Conservation (phyloP, 768 basidiomycete genomes). For the Pleurotus salmoneostramineus region DNA sequence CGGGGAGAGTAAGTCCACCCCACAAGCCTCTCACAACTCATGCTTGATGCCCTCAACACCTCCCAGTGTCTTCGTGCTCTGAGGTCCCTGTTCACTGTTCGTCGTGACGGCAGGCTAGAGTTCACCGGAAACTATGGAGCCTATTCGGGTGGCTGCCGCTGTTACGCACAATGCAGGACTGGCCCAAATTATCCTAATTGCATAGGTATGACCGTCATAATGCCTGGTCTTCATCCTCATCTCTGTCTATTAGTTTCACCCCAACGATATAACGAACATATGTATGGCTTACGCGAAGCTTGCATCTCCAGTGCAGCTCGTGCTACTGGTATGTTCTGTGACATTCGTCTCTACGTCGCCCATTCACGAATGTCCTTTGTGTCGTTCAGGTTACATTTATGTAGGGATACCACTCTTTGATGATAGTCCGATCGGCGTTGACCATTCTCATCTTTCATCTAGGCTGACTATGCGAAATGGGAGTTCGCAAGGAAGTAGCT, state of each 20-base stretch:
- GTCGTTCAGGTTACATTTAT: too few species aligned
- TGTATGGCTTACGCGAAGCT: not conserved
- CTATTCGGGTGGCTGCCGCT: constrained; percentile 1
- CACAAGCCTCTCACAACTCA: not conserved
- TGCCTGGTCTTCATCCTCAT: not conserved
- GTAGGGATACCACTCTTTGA: too few species aligned
- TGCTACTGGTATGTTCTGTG: too few species aligned
- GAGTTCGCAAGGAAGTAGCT: too few species aligned
- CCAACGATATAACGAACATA: not conserved
- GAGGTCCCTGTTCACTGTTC: not conserved
- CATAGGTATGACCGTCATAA: not conserved
- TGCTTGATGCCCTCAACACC: not conserved
- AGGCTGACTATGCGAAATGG: too few species aligned
- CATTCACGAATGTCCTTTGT: too few species aligned
- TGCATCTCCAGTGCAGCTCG: too few species aligned
- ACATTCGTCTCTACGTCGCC: too few species aligned
- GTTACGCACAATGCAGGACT: constrained; percentile 1
- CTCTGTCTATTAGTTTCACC: not conserved
- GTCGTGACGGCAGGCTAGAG: not conserved
- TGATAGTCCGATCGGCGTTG: too few species aligned
- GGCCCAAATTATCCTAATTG: not conserved
- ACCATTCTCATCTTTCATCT: too few species aligned
- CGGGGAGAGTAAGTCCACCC: not conserved
- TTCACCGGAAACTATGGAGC: not conserved
- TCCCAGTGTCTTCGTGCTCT: not conserved